phyloP scores from a whole-genome alignment of 306 rosid genomes.

The Begonia fuchsioides region DNA sequence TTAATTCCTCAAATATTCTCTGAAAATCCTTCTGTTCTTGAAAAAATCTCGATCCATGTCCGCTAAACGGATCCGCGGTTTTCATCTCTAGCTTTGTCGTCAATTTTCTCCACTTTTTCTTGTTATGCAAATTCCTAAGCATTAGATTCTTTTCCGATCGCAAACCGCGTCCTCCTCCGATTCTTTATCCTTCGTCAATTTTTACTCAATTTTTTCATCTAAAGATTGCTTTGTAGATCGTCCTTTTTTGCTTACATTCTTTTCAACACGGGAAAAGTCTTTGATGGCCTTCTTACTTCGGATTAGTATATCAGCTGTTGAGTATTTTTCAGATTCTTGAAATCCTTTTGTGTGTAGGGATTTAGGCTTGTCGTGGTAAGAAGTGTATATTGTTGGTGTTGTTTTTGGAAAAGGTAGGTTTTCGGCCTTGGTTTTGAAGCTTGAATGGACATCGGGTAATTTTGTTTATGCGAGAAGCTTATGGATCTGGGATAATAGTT shows the following conservation, averaged over 20 bases:
- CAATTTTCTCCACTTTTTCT: background rate
- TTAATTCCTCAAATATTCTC: constrained; percentile 9
- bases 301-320: too few relatives aligned
- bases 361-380: too few relatives aligned
- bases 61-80: constrained; percentile 8
- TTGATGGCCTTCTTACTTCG: too few relatives aligned
- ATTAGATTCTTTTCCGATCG: constrained; percentile 2
- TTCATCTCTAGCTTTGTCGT: background rate
- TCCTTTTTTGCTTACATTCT: background rate
- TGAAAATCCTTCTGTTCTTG: background rate
- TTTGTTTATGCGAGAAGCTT: background rate
- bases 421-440: background rate
- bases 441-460: constrained; percentile 2
- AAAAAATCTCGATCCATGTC: constrained; percentile 1
- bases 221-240: background rate
- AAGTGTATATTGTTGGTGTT: too few relatives aligned
- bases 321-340: too few relatives aligned
- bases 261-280: too few relatives aligned
- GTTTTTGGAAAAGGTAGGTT: too few relatives aligned
- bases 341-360: too few relatives aligned
- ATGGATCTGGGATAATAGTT: constrained; percentile 5
- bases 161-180: background rate
- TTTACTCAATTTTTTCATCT: background rate
- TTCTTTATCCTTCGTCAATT: constrained; percentile 1
- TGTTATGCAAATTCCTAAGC: constrained; percentile 2